phyloP scores from a whole-genome alignment of 495 filamentous ascomycete species.

The Penicillium crystallinum region DNA sequence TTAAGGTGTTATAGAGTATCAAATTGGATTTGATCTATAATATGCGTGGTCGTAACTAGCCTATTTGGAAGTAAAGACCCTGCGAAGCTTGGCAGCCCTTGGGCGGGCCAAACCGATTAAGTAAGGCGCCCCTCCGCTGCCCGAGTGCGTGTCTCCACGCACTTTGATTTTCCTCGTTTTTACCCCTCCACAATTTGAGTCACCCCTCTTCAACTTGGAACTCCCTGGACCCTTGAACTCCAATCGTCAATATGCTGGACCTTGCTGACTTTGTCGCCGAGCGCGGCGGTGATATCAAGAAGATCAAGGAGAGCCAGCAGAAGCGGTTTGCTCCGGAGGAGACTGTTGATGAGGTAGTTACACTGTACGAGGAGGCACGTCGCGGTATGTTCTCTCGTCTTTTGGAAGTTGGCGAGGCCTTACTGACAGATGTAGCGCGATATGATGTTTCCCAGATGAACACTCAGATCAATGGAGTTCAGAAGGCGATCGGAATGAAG shows the following conservation, averaged over 20 bases:
- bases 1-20: neutral
- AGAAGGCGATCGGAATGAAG: slow-evolving; percentile 85
- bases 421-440: slow-evolving; percentile 48
- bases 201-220: slow-evolving; percentile 12
- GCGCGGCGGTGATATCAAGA: slow-evolving; percentile 81
- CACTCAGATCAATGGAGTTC: slow-evolving; percentile 76
- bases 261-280: slow-evolving; percentile 77
- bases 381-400: slow-evolving; percentile 48
- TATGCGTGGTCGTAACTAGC: slow-evolving; percentile 5
- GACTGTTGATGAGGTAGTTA: slow-evolving; percentile 84
- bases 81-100: neutral
- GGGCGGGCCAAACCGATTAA: slow-evolving; percentile 11
- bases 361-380: slow-evolving; percentile 80
- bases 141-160: slow-evolving; percentile 6
- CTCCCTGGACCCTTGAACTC: neutral
- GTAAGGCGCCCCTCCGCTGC: slow-evolving; percentile 12
- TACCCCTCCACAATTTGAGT: slow-evolving; percentile 25
- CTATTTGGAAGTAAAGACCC: neutral
- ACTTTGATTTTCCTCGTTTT: slow-evolving; percentile 18
- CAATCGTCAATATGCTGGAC: slow-evolving; percentile 59
- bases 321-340: slow-evolving; percentile 73
- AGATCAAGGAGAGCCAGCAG: slow-evolving; percentile 84
- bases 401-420: neutral
- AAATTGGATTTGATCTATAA: neutral
- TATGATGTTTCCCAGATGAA: slow-evolving; percentile 77